Conservation (phyloP, 768 basidiomycete species). For the Lyophyllum shimeji region DNA sequence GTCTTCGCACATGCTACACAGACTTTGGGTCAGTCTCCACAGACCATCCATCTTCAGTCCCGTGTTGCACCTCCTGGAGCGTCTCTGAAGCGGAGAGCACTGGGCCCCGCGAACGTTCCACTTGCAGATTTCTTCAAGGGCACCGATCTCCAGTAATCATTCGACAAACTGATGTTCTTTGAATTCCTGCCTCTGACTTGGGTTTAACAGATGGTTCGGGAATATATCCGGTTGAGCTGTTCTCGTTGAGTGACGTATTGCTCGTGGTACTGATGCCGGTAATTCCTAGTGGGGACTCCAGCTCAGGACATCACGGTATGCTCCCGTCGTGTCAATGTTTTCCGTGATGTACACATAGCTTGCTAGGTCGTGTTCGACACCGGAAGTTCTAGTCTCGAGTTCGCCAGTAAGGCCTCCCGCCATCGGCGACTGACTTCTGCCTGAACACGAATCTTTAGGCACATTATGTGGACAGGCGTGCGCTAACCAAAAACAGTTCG, state of each 20-base stretch:
- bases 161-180: not conserved
- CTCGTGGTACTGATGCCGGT: not conserved
- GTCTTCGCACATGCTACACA: conserved; percentile 3
- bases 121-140: conserved; percentile 54
- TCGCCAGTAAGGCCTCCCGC: conserved; percentile 38
- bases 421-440: not conserved
- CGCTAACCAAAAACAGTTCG: conserved; percentile 43
- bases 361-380: conserved; percentile 58
- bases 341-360: not conserved
- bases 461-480: conserved; percentile 48
- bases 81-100: conserved; percentile 32
- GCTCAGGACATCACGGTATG: conserved; percentile 44
- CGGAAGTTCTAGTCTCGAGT: conserved; percentile 47
- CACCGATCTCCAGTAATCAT: conserved; percentile 54
- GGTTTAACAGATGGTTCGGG: conserved; percentile 45
- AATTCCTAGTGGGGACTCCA: conserved; percentile 47
- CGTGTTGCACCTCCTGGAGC: conserved; percentile 8
- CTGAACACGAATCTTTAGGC: conserved; percentile 23
- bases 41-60: conserved; percentile 26
- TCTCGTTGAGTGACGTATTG: not conserved
- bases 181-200: not conserved
- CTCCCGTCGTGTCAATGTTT: not conserved
- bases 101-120: conserved; percentile 40
- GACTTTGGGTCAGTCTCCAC: conserved; percentile 8
- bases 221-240: conserved; percentile 40